phyloP scores from a whole-genome alignment of 106 monocot genomes.

The Dendrobium huoshanense region DNA sequence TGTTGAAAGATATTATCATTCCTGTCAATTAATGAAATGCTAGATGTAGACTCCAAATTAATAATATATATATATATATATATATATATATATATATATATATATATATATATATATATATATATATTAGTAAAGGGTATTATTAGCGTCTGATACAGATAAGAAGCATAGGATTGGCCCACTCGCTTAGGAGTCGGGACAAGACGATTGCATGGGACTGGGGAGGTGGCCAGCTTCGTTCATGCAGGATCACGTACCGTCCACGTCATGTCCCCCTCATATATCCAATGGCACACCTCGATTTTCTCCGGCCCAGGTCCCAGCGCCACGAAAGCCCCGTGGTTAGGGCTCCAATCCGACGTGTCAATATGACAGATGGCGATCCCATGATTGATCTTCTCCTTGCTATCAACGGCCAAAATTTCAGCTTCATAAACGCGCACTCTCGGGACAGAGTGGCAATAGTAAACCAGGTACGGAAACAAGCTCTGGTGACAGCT shows the following conservation, averaged over 20 bases:
- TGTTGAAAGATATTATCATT: too few relatives aligned
- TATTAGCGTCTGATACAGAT: too few relatives aligned
- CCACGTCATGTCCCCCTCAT: constrained; percentile 94
- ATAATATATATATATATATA: too few relatives aligned
- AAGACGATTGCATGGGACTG: too few relatives aligned
- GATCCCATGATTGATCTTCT: constrained; percentile 69
- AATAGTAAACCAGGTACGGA: constrained; percentile 88
- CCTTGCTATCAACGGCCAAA: constrained; percentile 27
- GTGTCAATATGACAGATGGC: constrained; percentile 97
- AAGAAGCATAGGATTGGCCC: too few relatives aligned
- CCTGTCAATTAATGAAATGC: too few relatives aligned
- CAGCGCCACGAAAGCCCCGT: constrained; percentile 87
- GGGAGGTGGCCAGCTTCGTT: not conserved
- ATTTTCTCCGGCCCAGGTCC: constrained; percentile 65
- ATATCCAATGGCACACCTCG: constrained; percentile 99
- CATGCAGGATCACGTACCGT: constrained; percentile 32
- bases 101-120: too few relatives aligned
- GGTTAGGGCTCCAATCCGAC: constrained; percentile 71
- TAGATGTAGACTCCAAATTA: too few relatives aligned
- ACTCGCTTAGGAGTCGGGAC: too few relatives aligned
- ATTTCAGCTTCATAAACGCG: constrained; percentile 81
- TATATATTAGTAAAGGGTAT: too few relatives aligned
- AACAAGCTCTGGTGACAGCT: constrained; percentile 97
- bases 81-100: too few relatives aligned
- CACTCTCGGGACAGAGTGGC: constrained; percentile 86